Evolutionary conservation across 2,329 filamentous ascomycete genomes (phyloP).

Genomic region (Diaporthe amygdali): DNA sequence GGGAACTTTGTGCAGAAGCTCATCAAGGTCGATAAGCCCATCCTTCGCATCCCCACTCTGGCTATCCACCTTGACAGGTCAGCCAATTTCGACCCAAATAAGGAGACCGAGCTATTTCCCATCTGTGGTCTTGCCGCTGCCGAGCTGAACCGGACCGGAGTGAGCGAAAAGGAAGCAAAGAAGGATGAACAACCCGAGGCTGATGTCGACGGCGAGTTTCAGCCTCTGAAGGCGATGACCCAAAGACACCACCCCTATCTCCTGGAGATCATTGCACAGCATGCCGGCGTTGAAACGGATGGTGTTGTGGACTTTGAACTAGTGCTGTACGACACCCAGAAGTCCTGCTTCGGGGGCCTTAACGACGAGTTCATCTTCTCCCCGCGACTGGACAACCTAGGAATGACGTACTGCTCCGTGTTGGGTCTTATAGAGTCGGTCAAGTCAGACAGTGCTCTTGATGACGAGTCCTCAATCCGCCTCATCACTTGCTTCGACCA

Average conservation of each 20-base stretch:
- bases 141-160: slow-evolving; percentile 80
- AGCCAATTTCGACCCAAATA: slow-evolving; percentile 90
- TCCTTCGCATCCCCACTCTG: slow-evolving; percentile 89
- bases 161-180: slow-evolving; percentile 49
- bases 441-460: slow-evolving; percentile 65
- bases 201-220: slow-evolving; percentile 60
- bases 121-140: slow-evolving; percentile 87
- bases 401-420: slow-evolving; percentile 94
- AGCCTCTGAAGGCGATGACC: slow-evolving; percentile 76
- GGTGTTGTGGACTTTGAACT: slow-evolving; percentile 93
- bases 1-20: slow-evolving; percentile 82
- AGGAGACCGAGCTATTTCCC: slow-evolving; percentile 94
- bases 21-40: slow-evolving; percentile 87
- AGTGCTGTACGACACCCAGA: slow-evolving; percentile 95
- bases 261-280: slow-evolving; percentile 81
- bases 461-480: slow-evolving; percentile 81
- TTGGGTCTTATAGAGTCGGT: slow-evolving; percentile 85
- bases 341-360: slow-evolving; percentile 85
- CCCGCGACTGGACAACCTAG: slow-evolving; percentile 91
- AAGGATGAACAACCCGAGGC: slow-evolving; percentile 44
- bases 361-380: slow-evolving; percentile 96
- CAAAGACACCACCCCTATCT: slow-evolving; percentile 90
- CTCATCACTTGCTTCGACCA: slow-evolving; percentile 97
- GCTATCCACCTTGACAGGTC: slow-evolving; percentile 93
- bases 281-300: slow-evolving; percentile 72